Conservation (phyloP, 2,329 filamentous ascomycete genomes). For the Xylariaceae sp. region DNA sequence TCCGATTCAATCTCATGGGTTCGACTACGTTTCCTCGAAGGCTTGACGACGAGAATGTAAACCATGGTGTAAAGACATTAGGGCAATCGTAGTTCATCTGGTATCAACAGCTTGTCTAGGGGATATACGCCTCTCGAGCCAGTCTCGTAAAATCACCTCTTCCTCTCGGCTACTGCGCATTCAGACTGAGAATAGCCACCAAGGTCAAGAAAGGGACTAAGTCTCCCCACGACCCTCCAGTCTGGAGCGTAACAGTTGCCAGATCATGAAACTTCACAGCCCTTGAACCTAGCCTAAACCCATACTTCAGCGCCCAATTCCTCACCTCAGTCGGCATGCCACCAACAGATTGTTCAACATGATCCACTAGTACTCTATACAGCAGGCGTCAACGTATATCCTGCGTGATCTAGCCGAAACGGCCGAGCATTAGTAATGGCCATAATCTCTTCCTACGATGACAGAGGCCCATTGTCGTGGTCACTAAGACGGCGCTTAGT, state of each 20-base stretch:
- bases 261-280: not conserved
- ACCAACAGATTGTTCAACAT: not conserved
- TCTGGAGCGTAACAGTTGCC: not conserved
- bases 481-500: conserved; percentile 7
- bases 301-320: conserved; percentile 1
- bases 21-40: not conserved
- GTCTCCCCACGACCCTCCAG: not conserved
- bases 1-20: not conserved
- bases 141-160: not conserved
- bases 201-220: not conserved
- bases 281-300: not conserved
- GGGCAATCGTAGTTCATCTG: conserved; percentile 4
- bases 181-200: not conserved
- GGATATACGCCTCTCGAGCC: not conserved
- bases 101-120: not conserved
- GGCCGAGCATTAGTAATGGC: not conserved
- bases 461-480: not conserved
- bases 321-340: not conserved
- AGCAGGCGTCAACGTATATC: not conserved
- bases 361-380: not conserved
- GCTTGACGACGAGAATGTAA: not conserved
- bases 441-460: not conserved
- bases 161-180: not conserved
- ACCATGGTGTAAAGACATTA: not conserved
- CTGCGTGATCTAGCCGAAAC: not conserved